phyloP scores from a whole-genome alignment of 768 basidiomycete genomes.

The Trametes cubensis region DNA sequence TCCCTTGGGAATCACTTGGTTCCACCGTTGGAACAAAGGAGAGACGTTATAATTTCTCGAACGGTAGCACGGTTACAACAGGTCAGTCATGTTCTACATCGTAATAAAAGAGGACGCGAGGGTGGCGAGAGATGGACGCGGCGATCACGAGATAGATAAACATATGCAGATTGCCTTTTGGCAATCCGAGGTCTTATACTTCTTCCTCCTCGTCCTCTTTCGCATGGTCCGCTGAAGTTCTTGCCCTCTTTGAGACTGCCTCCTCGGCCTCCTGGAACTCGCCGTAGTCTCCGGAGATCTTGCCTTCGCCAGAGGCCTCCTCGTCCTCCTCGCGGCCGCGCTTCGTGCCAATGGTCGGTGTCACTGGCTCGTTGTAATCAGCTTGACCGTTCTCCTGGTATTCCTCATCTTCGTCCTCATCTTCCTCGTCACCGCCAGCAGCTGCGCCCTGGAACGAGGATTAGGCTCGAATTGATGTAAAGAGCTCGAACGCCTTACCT shows the following conservation, averaged over 20 bases:
- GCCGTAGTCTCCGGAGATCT: conserved; percentile 29
- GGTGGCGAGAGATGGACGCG: not conserved
- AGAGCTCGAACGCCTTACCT: conserved; percentile 1
- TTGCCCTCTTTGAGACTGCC: conserved; percentile 40
- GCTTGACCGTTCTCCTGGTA: conserved; percentile 28
- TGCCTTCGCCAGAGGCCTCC: conserved; percentile 20
- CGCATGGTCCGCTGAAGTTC: conserved; percentile 19
- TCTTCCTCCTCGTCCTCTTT: conserved; percentile 17
- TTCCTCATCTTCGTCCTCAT: conserved; percentile 28
- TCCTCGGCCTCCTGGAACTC: conserved; percentile 37
- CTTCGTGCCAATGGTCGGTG: conserved; percentile 24
- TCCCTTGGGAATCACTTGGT: not conserved
- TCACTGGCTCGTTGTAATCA: conserved; percentile 27
- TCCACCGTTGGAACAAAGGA: not conserved
- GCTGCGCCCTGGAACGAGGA: not conserved
- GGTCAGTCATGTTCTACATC: conserved; percentile 1
- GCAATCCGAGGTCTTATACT: not conserved
- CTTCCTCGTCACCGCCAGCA: conserved; percentile 16
- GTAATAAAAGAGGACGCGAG: not conserved
- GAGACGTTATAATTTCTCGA: not conserved
- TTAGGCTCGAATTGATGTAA: not conserved
- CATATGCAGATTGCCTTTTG: not conserved
- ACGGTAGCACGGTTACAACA: not conserved
- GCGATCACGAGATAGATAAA: conserved; percentile 16
- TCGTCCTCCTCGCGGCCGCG: conserved; percentile 33